These are phyloP conservation scores for Cyberlindnera xishuangbannaensis DNA, from an alignment of 805 yeast species.

Conservation along the genomic window DNA sequence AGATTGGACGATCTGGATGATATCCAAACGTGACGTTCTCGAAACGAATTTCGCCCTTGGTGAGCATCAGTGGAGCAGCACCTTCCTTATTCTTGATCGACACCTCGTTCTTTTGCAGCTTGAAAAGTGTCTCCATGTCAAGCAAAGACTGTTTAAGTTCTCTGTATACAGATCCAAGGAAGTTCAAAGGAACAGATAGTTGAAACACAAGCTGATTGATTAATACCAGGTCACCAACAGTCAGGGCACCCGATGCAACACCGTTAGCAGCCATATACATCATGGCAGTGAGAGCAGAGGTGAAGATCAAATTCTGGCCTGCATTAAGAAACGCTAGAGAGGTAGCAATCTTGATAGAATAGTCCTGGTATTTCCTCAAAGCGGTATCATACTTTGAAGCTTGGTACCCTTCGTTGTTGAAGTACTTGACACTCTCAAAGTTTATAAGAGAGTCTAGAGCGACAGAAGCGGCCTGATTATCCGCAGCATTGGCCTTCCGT, in stretches of 20 bases:
- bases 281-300: conserved; percentile 89
- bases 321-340: conserved; percentile 73
- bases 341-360: conserved; percentile 74
- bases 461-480: conserved; percentile 90
- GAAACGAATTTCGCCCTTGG: conserved; percentile 63
- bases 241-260: conserved; percentile 71
- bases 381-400: conserved; percentile 75
- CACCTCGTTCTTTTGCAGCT: conserved; percentile 71
- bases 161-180: conserved; percentile 91
- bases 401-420: conserved; percentile 83
- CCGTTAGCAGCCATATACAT: conserved; percentile 98
- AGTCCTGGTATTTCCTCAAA: conserved; percentile 61
- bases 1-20: conserved; percentile 81
- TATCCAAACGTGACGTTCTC: conserved; percentile 93
- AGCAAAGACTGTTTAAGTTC: conserved; percentile 88
- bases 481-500: conserved; percentile 85
- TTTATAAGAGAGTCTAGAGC: conserved; percentile 92
- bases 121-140: conserved; percentile 94
- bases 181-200: conserved; percentile 88
- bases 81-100: conserved; percentile 54
- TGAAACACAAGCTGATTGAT: conserved; percentile 96
- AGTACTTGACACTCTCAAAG: conserved; percentile 90
- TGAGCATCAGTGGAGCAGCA: conserved; percentile 56
- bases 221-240: conserved; percentile 92
- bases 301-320: conserved; percentile 76